Base-by-base conservation (phyloP, 768 basidiomycete species). In the Naganishia vishniacii region DNA sequence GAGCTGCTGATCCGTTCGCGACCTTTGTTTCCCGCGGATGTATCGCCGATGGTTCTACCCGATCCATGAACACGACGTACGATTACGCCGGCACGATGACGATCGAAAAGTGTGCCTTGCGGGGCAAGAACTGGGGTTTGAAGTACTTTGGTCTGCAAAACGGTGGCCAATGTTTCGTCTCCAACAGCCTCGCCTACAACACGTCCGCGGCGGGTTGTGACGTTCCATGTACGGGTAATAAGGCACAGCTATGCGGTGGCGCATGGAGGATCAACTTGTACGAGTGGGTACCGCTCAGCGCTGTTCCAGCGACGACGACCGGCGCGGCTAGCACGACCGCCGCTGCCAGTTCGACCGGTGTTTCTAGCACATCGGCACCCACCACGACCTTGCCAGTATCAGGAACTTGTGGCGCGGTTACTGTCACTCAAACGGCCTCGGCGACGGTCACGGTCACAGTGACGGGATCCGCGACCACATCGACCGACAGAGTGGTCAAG, bases 11-110 rank as follows among this genome's bases (percentile, higher is more conserved):
- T 40, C 53, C 53, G 12, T 56, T 56, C 53, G 53, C 53, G 37
- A 56, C 53, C 9, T 56, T 40, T 16, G 37, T 26, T 23, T 56
- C 12, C 23, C 34, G 53, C 20, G 53, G 53, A 12, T 56, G 53
- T 25, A 56, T 56, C 37, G 53, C 53, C 53, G 53, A 56, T n/a
- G 53, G 53, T 23, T 56, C 53, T 1, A n/a, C 53, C 2, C 53
- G 53, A 23, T 32, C 37, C 5, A 37, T 56, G 32, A 56, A 56
- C 53, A 41, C 53, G 13, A 56, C 59, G 3, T 45, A 26, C 41
- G 29, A 41, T 0, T 45, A 16, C 28, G 31, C 45, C 16, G 31
- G 18, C 23, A 20, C n/a, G 41, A 60, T 60, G 59, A 60, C 59
- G 15, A 31, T 60, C 28, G 42, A 25, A 0, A 20, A n/a, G 25